Base-by-base conservation (phyloP, 495 filamentous ascomycete genomes). In the Neurospora sp. region DNA sequence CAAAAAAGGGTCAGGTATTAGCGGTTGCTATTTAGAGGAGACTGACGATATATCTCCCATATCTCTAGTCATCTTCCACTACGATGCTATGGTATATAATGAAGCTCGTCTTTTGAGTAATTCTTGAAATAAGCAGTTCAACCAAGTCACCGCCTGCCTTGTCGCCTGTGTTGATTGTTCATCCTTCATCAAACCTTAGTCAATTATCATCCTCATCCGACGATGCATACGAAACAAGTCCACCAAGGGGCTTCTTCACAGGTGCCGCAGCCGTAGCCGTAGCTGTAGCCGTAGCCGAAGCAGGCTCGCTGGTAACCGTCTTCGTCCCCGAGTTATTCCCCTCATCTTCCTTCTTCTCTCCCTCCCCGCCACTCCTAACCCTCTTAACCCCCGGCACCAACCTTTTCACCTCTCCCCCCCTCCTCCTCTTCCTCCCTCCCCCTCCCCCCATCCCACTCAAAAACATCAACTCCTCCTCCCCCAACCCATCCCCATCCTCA, bases 181-280 rank as follows among this genome's bases (percentile, higher is more conserved):
- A 47, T 45, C 2, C 39, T n/a, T 2, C 3, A 2, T 69, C 42
- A 70, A 37, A 53, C 68, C 14, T 77, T 74, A 74, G 22, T 81
- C 79, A 74, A 22, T 81, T 78, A 70, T 80, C 78, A 14, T 75
- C 75, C 47, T 79, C 76, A 61, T 71, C 70, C 31, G 75, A 77
- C 7, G 80, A 81, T 1, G 74, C 80, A 35, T 81, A 81, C 27
- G 74, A 75, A 31, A 81, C 77, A 69, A 79, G 69, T 2, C 78
- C 78, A 4, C 73, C 76, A 7, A 72, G 39, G n/a, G 74, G 45
- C 70, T 74, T 76, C 39, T 71, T 74, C 10, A 68, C 5, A 16
- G 39, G 20, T 14, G 69, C 10, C 45, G 45, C 45, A n/a, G 40
- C 22, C 47, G 47, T 8, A 12, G 39, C 22, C 12, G 39, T 61